Conservation (phyloP, 1,284 basidiomycete species). For the Pseudozyma sp. region DNA sequence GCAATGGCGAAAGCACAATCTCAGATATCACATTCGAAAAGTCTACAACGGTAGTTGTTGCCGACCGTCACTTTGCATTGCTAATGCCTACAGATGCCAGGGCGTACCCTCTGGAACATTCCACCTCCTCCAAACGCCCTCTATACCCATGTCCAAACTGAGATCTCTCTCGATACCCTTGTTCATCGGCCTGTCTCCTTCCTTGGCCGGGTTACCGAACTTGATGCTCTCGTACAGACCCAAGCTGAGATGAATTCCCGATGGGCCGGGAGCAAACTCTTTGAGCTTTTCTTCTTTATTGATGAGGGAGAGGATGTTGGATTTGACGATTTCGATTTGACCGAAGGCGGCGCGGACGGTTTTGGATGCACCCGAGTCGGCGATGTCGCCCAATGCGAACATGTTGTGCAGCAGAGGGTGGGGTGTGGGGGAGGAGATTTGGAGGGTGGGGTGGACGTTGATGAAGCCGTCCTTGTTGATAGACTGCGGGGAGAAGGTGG, state of each 20-base stretch:
- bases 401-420: slow-evolving; percentile 6
- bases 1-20: not conserved
- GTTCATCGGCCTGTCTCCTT: slow-evolving; percentile 10
- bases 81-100: slow-evolving; percentile 26
- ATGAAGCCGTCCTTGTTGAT: slow-evolving; percentile 37
- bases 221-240: slow-evolving; percentile 44
- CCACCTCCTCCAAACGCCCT: slow-evolving; percentile 21
- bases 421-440: slow-evolving; percentile 10
- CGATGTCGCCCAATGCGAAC: slow-evolving; percentile 43
- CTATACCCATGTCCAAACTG: slow-evolving; percentile 34
- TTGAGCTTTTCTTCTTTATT: not conserved
- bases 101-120: slow-evolving; percentile 38
- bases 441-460: slow-evolving; percentile 42
- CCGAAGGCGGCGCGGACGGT: slow-evolving; percentile 41
- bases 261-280: slow-evolving; percentile 18
- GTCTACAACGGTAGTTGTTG: not conserved
- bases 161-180: slow-evolving; percentile 30
- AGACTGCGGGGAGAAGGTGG: slow-evolving; percentile 18
- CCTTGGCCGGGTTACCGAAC: slow-evolving; percentile 32
- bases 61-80: no score
- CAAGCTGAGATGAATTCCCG: slow-evolving; percentile 38
- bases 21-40: not conserved
- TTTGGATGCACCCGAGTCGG: slow-evolving; percentile 40
- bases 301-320: slow-evolving; percentile 41
- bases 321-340: slow-evolving; percentile 37